phyloP scores from a whole-genome alignment of 352 stramenopile species.

The Pythium rishiriense region DNA sequence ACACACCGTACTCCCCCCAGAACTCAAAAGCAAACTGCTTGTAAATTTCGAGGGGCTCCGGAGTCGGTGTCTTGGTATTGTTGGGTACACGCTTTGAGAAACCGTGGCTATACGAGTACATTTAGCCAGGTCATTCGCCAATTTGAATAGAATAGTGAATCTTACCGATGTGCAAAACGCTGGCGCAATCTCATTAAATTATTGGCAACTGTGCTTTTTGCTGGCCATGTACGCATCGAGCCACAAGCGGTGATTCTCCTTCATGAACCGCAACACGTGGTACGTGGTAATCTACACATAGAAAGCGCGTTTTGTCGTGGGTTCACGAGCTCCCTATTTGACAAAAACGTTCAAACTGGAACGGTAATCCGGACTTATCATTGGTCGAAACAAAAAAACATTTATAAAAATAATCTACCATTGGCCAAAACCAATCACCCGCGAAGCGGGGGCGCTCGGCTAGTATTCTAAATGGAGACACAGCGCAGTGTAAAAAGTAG shows the following conservation, averaged over 20 bases:
- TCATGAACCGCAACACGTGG: slow-evolving; percentile 13
- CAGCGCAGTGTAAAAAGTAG: too few species aligned
- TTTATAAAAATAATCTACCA: too few species aligned
- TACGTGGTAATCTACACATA: too few species aligned
- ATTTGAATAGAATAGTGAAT: not conserved
- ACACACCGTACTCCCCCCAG: slow-evolving; percentile 6
- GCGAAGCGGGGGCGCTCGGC: too few species aligned
- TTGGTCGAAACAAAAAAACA: too few species aligned
- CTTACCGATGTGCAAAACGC: slow-evolving; percentile 13
- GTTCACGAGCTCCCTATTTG: too few species aligned
- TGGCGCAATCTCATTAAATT: slow-evolving; percentile 3
- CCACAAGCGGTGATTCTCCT: slow-evolving; percentile 3
- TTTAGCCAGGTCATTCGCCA: not conserved
- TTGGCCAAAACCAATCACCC: too few species aligned
- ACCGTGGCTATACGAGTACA: slow-evolving; percentile 6
- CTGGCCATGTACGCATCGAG: not conserved
- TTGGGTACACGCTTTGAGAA: slow-evolving; percentile 1
- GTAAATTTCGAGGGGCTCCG: not conserved
- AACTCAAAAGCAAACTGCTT: slow-evolving; percentile 1
- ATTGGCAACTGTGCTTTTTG: slow-evolving; percentile 6
- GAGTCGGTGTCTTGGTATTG: not conserved
- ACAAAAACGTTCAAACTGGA: too few species aligned
- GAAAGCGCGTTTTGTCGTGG: too few species aligned
- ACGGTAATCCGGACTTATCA: too few species aligned
- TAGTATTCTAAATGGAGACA: too few species aligned